Base-by-base conservation (phyloP, 202 grass and related monocot species). In the Brachypodium distachyon region DNA sequence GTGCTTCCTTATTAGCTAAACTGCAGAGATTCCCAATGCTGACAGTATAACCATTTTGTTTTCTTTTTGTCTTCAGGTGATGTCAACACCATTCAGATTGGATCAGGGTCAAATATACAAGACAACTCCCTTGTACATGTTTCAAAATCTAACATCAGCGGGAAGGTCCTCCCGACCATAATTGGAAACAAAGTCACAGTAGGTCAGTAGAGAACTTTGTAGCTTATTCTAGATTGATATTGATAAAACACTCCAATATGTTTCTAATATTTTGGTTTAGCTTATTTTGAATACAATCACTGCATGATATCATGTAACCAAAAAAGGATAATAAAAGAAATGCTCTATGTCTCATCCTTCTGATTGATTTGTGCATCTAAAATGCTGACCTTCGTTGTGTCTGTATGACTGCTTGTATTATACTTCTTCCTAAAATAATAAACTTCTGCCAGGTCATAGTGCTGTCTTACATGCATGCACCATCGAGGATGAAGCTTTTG, bases 101-200 rank as follows among this genome's bases (percentile, higher is more conserved):
- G 94, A 60, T 93, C 88, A 79, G 90, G 91, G 58, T 87, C 94
- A 66, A 97, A 97, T 77, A 97, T 97, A 75, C 94, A 97, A 78
- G 94, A 97, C 81, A 97, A 97, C 82, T 83, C 94, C 25, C 86
- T 97, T 49, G 88, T 97, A 57, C 94, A 97, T 75, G 94, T 97
- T 48, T 60, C 94, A 61, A 97, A 83, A 86, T 33, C 85, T 76
- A 97, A 91, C 81, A 76, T 85, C 17, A 83, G 88, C 1, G 79
- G 94, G 49, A 97, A 97, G 61, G 86, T 94, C 22, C 87, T 94
- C 23, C 94, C 91, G 72, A 97, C 91, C 40, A 92, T 92, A 58
- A 91, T 97, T 38, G 94, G 94, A 74, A 86, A 82, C 77, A 92
- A 86, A 0, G 94, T 97, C 43, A 97, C 94, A 77, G 58, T 97